Evolutionary conservation across 2,329 filamentous ascomycete genomes (phyloP), one percentile per base, ranked within the genome.

Genomic region (Alternaria triticimaculans): DNA sequence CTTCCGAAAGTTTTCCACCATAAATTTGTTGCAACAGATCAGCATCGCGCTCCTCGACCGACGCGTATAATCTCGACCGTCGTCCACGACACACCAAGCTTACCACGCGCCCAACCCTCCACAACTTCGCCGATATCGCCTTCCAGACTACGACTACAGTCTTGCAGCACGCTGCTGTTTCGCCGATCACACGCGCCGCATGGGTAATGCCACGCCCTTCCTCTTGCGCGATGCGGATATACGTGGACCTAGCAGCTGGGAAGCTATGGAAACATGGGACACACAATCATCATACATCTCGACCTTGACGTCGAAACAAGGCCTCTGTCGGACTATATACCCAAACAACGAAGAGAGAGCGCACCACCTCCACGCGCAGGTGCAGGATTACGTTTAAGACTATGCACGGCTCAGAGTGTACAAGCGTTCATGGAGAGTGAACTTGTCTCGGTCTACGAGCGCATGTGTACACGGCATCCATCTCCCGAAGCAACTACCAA

Each of bases 401-500:
- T 14, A 30, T 30, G 28, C 28, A 20, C 4, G 6, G 14, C n/a
- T 25, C 12, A 48, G 21, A 23, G 23, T 14, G 8, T 15, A 25
- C 21, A 48, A 48, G 9, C 21, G 21, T 25, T 1, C 15, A 2
- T 20, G 14, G 2, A 26, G 12, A 23, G 45, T 5, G 21, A n/a
- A 15, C 14, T 30, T 26, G 30, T 55, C 21, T 43, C n/a, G 33
- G 5, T 26, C 37, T 56, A 58, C 12, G 45, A 50, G 20, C 45
- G 46, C 56, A 58, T 50, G 33, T 50, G 53, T 23, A 61, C 33
- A 46, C 58, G 57, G 20, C 63, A 66, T 8, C 63, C 67, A 33
- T 68, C 60, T n/a, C 56, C 66, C n/a, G 51, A 61, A 20, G 65
- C 57, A 12, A 69, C 60, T 44, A 69, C 65, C 23, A 68, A 45